A percentile compares a stretch with the other conserved stretches of the same genome.
Conservation (phyloP, 306 rosid genomes). For the Rosa persica region DNA sequence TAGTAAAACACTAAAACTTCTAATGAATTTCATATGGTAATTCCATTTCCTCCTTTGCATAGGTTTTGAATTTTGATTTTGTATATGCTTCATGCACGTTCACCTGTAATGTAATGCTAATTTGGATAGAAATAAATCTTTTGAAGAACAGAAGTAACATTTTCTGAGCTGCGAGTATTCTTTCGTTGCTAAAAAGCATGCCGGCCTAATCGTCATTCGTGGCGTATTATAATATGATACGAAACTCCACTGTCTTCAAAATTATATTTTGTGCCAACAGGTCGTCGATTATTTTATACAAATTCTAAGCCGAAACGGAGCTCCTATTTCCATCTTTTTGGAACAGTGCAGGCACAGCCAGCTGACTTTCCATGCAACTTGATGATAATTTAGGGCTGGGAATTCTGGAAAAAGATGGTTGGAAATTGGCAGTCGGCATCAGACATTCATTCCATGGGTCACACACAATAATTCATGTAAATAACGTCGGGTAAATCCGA, state of each 20-base stretch:
- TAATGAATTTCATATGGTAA: neutral
- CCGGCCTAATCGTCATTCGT: neutral
- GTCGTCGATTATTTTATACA: no score
- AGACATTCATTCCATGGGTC: neutral
- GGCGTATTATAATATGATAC: neutral
- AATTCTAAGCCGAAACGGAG: neutral
- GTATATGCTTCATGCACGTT: neutral
- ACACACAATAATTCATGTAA: neutral
- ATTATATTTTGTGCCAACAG: neutral
- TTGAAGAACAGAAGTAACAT: neutral
- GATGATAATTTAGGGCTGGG: neutral
- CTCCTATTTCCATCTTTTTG: neutral
- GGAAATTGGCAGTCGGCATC: neutral
- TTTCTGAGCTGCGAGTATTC: neutral
- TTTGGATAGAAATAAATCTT: neutral
- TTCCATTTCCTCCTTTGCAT: neutral
- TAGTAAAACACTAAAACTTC: neutral
- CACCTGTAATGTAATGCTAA: neutral
- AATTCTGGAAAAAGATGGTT: neutral
- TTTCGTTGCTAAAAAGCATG: neutral
- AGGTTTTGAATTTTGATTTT: neutral
- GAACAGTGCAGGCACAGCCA: neutral
- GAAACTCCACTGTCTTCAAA: neutral
- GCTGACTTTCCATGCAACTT: neutral
- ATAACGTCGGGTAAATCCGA: neutral